These are phyloP conservation scores for Monosporascus sp. DNA, from an alignment of 2,329 filamentous ascomycete genomes.

Conservation along the genomic window DNA sequence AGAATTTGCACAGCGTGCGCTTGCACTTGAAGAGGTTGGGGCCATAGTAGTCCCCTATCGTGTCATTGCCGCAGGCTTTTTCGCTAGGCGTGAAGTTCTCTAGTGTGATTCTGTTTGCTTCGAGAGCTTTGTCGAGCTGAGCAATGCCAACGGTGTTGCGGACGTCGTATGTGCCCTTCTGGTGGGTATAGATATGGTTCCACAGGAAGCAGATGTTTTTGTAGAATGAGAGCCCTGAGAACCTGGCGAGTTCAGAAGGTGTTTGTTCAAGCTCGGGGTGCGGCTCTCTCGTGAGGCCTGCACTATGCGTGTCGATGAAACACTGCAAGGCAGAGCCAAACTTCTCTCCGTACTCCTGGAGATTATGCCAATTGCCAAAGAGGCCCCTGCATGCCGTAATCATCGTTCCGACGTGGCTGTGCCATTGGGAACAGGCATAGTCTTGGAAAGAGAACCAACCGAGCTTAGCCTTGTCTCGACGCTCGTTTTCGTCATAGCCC, in stretches of 20 bases:
- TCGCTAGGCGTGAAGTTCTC: constrained; percentile 13
- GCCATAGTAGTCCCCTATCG: constrained; percentile 30
- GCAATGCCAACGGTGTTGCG: constrained; percentile 27
- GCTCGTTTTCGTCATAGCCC: constrained; percentile 3
- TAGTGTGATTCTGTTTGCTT: constrained; percentile 24
- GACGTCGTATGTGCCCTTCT: constrained; percentile 9
- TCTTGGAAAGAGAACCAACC: constrained; percentile 34
- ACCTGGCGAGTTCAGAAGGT: no score
- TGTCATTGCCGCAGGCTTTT: background rate
- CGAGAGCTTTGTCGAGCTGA: constrained; percentile 18
- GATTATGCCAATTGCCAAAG: no score
- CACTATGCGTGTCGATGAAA: no score
- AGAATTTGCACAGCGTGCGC: constrained; percentile 35
- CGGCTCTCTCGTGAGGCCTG: no score
- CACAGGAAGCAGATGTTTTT: constrained; percentile 20
- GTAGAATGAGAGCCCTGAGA: constrained; percentile 22
- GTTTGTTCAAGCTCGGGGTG: no score
- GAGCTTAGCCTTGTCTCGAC: constrained; percentile 7
- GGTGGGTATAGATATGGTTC: constrained; percentile 25
- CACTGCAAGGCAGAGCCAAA: no score
- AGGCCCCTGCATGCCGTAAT: no score
- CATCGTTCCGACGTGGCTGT: constrained; percentile 14
- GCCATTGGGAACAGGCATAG: constrained; percentile 32
- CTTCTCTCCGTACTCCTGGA: no score
- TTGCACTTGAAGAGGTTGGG: constrained; percentile 34